phyloP scores from a whole-genome alignment of 768 basidiomycete species.

The Auricularia sp. region DNA sequence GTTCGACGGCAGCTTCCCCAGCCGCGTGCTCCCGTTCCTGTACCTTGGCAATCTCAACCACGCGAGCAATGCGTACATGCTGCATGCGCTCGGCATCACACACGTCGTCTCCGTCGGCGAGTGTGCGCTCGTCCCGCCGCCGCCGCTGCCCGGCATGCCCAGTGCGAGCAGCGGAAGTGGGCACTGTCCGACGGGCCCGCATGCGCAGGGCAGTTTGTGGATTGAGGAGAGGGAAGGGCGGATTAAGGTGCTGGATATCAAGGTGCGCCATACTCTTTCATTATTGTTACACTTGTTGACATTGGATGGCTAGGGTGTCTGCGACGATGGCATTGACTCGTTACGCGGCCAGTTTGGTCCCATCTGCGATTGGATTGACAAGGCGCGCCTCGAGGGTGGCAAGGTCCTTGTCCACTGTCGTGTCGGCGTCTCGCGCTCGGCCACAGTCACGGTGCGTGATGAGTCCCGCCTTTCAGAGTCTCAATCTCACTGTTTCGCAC shows the following conservation, averaged over 20 bases:
- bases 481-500: not conserved
- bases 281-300: constrained; percentile 4
- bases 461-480: not conserved
- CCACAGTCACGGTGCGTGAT: constrained; percentile 72
- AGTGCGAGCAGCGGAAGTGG: constrained; percentile 23
- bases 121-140: constrained; percentile 78
- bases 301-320: constrained; percentile 42
- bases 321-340: constrained; percentile 94
- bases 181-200: constrained; percentile 31
- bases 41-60: constrained; percentile 94
- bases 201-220: constrained; percentile 66
- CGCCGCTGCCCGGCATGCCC: constrained; percentile 25
- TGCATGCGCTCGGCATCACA: constrained; percentile 89
- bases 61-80: constrained; percentile 90
- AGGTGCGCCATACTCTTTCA: constrained; percentile 21
- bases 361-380: constrained; percentile 90
- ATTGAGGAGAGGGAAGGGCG: constrained; percentile 80
- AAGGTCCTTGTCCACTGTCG: constrained; percentile 92
- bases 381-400: constrained; percentile 70
- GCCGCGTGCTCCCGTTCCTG: constrained; percentile 82
- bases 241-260: constrained; percentile 85
- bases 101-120: constrained; percentile 97
- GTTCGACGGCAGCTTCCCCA: constrained; percentile 95
- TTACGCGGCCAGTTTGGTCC: constrained; percentile 80
- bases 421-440: constrained; percentile 96